A percentile compares a stretch with the other conserved stretches of the same genome.
These are phyloP conservation scores for Hymenoscyphus fraxineus DNA, from an alignment of 2,329 filamentous ascomycete genomes.

Conservation along the genomic window DNA sequence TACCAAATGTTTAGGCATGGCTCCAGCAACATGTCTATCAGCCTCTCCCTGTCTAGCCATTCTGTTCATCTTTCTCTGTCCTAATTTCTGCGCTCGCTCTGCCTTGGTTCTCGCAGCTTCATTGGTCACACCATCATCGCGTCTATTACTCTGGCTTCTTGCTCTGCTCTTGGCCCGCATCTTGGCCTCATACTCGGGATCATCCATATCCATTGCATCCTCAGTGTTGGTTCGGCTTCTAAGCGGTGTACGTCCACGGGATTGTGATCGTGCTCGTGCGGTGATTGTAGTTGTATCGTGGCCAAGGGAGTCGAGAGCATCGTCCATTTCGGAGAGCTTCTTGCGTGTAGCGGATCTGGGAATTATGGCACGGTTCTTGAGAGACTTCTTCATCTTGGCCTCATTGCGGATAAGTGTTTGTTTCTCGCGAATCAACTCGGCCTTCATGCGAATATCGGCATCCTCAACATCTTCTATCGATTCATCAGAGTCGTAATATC, in stretches of 20 bases:
- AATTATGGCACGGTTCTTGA: constrained; percentile 96
- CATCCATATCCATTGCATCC: constrained; percentile 74
- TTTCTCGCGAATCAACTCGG: constrained; percentile 94
- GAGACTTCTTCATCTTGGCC: constrained; percentile 87
- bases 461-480: constrained; percentile 83
- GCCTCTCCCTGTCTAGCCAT: constrained; percentile 96
- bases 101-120: constrained; percentile 68
- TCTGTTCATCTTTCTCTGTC: constrained; percentile 98
- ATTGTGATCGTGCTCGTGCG: constrained; percentile 65
- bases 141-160: constrained; percentile 64
- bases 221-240: constrained; percentile 60
- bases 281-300: constrained; percentile 75
- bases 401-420: constrained; percentile 88
- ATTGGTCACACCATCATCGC: constrained; percentile 72
- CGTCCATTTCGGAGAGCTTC: constrained; percentile 81
- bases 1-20: constrained; percentile 88
- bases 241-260: constrained; percentile 67
- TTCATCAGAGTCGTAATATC: constrained; percentile 85
- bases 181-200: constrained; percentile 51
- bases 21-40: constrained; percentile 80
- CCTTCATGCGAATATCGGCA: constrained; percentile 84
- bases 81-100: constrained; percentile 80
- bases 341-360: constrained; percentile 78
- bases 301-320: constrained; percentile 78
- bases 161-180: constrained; percentile 71